Base-by-base conservation (phyloP, 2,329 filamentous ascomycete species). In the Apiospora koreana region DNA sequence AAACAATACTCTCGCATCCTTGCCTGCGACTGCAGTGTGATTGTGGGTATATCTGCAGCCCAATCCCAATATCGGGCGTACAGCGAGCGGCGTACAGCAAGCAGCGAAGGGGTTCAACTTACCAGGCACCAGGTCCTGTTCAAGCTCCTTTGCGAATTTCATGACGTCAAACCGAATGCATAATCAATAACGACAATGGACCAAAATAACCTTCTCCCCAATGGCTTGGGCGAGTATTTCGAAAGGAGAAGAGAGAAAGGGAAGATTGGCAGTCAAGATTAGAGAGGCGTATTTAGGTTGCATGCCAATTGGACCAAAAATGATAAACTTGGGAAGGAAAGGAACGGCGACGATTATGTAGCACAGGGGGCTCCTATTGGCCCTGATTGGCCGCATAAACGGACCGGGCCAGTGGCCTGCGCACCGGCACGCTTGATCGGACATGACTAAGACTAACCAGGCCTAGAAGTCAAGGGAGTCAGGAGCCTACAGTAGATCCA, bases 41-140 rank as follows among this genome's bases (percentile, higher is more conserved):
- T 23, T 62, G 54, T 38, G 50, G 50, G 54, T 62, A 62, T 62
- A 62, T 38, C 21, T 38, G 54, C 54, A n/a, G 54, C 21, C 10
- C 54, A n/a, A 35, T 38, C 21, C 10, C 54, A n/a, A 35, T 38
- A 62, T 46, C 21, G 43, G 21, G 43, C 21, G 43, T 62, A 31
- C 48, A 25, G 46, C n/a, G n/a, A n/a, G n/a, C n/a, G n/a, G n/a
- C n/a, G n/a, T n/a, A n/a, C n/a, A n/a, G n/a, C n/a, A n/a, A n/a
- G n/a, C 46, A 50, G n/a, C n/a, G 9, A 48, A 25, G 23, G 9
- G 23, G 9, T 50, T 46, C 58, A 69, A 69, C 82, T 79, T 80
- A 91, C 89, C 95, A 79, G 95, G 95, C 74, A 98, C 94, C 69
- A 94, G 88, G 77, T 97, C 93, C 78, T 93, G 89, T 79, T 97